Evolutionary conservation across 1,139 yeast species (phyloP), one percentile per base, ranked within the genome.

Genomic region (Debaryomyces robertsiae): DNA sequence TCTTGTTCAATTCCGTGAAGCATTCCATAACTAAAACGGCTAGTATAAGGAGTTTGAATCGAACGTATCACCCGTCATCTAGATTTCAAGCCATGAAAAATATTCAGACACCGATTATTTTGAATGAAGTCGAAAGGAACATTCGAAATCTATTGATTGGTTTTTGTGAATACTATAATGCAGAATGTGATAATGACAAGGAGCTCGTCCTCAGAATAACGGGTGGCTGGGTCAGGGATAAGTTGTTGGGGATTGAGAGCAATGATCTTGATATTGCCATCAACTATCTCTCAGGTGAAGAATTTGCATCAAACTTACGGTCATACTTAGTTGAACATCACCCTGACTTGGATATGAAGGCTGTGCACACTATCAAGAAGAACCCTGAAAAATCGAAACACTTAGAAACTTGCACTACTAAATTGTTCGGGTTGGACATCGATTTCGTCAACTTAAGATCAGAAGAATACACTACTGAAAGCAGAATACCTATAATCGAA

Each of bases 161-260:
- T 28, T 77, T 69, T 52, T 67, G 75, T 48, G 43, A 57, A 35
- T 52, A 61, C 41, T 69, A 73, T 46, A 70, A 72, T 42, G 18
- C 46, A 11, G 30, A 39, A 16, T 24, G 32, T 27, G 25, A 19
- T 10, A 53, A 49, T 16, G 39, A 43, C 5, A 36, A 47, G 23
- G 53, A 48, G 15, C 47, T 73, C 16, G 82, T 77, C 24, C 71
- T 91, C 15, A 65, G 99, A 47, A 86, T 93, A 52, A 91, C 98
- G 0, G 99, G 99, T 24, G 99, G 99, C 1, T 93, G 99, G 99
- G 99, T 93, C 4, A 76, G 99, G 53, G 99, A 93, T 61, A 93
- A 93, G 65, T 67, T 93, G 28, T 68, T 94, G 29, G 95, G 95
- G 0, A 73, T 75, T 37, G 81, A 79, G 24, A 83, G 94, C 40